phyloP scores from a whole-genome alignment of 371 early-diverging fungal genomes.

The Mucor piriformis region DNA sequence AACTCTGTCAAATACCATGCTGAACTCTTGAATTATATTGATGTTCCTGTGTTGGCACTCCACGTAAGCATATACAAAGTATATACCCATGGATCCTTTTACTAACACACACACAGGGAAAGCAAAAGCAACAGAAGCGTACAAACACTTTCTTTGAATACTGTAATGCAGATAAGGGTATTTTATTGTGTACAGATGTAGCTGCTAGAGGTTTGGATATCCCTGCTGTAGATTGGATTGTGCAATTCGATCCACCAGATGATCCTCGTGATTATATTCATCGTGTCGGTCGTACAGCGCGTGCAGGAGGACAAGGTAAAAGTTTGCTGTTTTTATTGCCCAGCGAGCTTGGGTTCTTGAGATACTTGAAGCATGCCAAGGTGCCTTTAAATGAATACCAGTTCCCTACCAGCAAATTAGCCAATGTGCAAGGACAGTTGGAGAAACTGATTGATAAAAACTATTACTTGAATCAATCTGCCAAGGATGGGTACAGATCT shows the following conservation, averaged over 20 bases:
- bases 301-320: conserved; percentile 86
- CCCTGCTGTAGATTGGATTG: conserved; percentile 97
- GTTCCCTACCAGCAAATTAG: conserved; percentile 87
- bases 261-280: conserved; percentile 98
- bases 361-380: conserved; percentile 94
- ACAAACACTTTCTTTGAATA: conserved; percentile 97
- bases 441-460: conserved; percentile 94
- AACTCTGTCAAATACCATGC: conserved; percentile 95
- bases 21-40: conserved; percentile 95
- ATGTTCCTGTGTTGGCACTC: conserved; percentile 93
- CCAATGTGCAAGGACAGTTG: conserved; percentile 82
- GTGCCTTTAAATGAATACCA: conserved; percentile 96
- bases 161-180: conserved; percentile 87
- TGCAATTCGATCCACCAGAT: conserved; percentile 99
- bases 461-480: conserved; percentile 93
- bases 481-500: conserved; percentile 91
- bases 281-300: conserved; percentile 98
- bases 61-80: conserved; percentile 61
- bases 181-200: conserved; percentile 96
- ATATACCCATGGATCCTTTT: no score
- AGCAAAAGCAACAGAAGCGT: conserved; percentile 95
- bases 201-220: conserved; percentile 99
- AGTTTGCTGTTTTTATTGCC: conserved; percentile 96
- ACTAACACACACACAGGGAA: conserved; percentile 58
- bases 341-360: conserved; percentile 80